Conservation (phyloP, 129 eudicot genomes). For the Ambrosia artemisiifolia region DNA sequence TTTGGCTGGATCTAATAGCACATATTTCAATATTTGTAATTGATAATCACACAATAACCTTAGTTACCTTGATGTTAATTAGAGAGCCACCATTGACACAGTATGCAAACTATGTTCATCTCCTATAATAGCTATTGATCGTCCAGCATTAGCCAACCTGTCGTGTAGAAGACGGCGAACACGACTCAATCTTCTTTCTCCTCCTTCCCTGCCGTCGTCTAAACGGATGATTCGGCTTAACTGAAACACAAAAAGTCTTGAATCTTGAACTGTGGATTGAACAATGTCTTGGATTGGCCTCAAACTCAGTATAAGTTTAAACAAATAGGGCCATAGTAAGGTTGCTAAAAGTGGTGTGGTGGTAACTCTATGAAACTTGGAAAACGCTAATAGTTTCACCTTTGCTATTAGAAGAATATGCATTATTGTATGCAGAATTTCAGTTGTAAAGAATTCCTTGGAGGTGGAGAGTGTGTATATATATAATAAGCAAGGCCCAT, state of each 20-base stretch:
- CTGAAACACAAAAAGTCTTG: conserved; percentile 57
- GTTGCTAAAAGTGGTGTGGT: conserved; percentile 33
- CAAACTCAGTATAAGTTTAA: conserved; percentile 36
- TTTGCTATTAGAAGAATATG: conserved; percentile 39
- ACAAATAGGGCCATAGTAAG: conserved; percentile 47
- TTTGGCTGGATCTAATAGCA: neutral
- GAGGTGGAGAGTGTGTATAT: neutral
- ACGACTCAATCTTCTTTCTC: conserved; percentile 40
- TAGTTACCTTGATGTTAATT: neutral
- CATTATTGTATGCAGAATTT: conserved; percentile 24
- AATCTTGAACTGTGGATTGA: conserved; percentile 9
- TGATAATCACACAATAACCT: neutral
- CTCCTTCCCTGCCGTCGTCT: neutral
- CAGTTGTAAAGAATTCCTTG: neutral
- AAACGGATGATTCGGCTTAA: conserved; percentile 28
- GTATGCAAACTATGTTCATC: conserved; percentile 35
- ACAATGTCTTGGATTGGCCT: conserved; percentile 30
- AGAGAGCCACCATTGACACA: conserved; percentile 48
- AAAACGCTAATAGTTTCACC: conserved; percentile 28
- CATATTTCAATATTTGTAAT: neutral
- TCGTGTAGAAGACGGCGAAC: conserved; percentile 30
- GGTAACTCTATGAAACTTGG: conserved; percentile 13
- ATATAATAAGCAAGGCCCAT: conserved; percentile 10
- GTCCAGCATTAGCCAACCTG: conserved; percentile 17
- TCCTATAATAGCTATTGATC: neutral